A percentile compares a stretch with the other conserved stretches of the same genome.
Evolutionary conservation across 2,329 filamentous ascomycete genomes (phyloP).

Genomic region (Podosphaera leucotricha): DNA sequence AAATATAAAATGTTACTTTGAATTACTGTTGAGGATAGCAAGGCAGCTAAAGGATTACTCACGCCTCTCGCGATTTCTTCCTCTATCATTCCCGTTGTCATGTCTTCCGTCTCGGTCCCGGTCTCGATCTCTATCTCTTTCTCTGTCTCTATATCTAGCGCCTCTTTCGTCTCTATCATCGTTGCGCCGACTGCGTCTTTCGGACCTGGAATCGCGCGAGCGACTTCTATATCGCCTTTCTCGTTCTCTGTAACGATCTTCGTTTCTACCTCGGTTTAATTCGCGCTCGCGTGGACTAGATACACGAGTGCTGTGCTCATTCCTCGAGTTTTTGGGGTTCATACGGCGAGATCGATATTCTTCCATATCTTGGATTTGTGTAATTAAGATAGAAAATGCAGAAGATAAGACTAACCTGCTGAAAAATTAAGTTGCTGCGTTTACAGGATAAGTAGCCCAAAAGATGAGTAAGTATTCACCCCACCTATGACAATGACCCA

Average conservation of each 20-base stretch:
- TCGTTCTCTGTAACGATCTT: slow-evolving; percentile 13
- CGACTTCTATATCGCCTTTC: slow-evolving; percentile 17
- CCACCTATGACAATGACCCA: no score
- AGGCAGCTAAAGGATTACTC: background rate
- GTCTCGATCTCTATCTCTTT: slow-evolving; percentile 3
- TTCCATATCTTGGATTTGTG: no score
- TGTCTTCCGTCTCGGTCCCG: slow-evolving; percentile 6
- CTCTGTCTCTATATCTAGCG: slow-evolving; percentile 5
- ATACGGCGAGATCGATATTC: no score
- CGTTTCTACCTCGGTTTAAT: slow-evolving; percentile 14
- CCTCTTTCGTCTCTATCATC: slow-evolving; percentile 8
- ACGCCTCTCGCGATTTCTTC: slow-evolving; percentile 3
- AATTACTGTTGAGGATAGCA: slow-evolving; percentile 1
- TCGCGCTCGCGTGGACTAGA: slow-evolving; percentile 6
- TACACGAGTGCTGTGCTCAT: background rate
- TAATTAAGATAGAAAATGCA: no score
- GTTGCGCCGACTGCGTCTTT: slow-evolving; percentile 7
- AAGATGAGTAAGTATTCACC: no score
- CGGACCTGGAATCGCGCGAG: slow-evolving; percentile 8
- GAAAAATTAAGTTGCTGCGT: no score
- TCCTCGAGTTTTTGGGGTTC: no score
- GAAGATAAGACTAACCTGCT: no score
- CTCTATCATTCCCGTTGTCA: slow-evolving; percentile 4
- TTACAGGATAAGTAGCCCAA: no score
- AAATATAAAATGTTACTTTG: slow-evolving; percentile 5